Percentiles rank a stretch among this genome's conserved stretches.
Evolutionary conservation across 2,329 filamentous ascomycete species (phyloP).

Genomic region (Fusarium sp.): DNA sequence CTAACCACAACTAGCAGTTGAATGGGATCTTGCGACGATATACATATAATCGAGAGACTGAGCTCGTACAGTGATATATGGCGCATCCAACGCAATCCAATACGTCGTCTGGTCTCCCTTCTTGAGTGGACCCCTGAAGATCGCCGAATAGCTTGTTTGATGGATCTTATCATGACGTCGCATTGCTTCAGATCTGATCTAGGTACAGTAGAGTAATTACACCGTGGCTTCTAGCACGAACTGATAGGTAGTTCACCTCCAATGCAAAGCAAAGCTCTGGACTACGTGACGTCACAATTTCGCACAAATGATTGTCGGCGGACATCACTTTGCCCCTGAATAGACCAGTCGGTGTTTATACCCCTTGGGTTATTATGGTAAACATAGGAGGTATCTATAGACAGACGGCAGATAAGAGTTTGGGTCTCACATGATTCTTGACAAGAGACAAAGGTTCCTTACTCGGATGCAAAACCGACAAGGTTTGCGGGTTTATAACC

Average conservation of each 20-base stretch:
- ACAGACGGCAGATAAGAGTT: background rate
- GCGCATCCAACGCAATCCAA: background rate
- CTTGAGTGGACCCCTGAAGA: background rate
- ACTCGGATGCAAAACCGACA: background rate
- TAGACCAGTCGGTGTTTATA: background rate
- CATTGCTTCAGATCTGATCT: background rate
- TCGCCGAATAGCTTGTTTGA: background rate
- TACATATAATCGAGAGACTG: background rate
- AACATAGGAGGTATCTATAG: background rate
- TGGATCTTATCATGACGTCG: constrained; percentile 9
- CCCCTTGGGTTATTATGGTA: background rate
- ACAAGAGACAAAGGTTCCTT: background rate
- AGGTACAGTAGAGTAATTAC: background rate
- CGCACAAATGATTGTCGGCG: background rate
- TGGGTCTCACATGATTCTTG: background rate
- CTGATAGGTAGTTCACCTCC: background rate
- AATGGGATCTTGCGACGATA: no score
- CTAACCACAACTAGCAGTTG: background rate
- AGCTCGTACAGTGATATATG: background rate
- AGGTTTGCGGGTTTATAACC: background rate
- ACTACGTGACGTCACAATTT: background rate
- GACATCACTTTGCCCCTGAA: background rate
- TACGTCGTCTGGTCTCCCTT: background rate
- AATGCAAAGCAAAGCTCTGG: background rate
- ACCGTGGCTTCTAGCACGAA: background rate